Evolutionary conservation across 768 basidiomycete genomes (phyloP), one percentile per base, ranked within the genome.

Genomic region (Astraeus odoratus): DNA sequence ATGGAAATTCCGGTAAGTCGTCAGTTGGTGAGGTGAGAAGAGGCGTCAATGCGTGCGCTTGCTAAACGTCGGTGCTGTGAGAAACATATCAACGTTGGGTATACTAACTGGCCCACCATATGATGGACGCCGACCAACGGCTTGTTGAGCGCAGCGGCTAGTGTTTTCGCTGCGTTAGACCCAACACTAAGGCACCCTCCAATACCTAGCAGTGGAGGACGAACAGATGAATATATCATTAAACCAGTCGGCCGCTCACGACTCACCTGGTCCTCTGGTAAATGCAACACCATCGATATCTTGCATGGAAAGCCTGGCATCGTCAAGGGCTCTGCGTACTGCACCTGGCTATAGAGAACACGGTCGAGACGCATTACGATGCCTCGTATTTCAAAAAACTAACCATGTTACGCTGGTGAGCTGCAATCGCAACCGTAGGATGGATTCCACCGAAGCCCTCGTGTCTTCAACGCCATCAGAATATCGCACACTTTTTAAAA

Each of bases 91-190:
- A 4, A n/a, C 8, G 5, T 8, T 8, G 26, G 15, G 24, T 3
- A 13, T 7, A 31, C n/a, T 9, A 18, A 26, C 1, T 24, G 23
- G 33, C 70, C 38, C 29, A 91, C 93, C 94, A 97, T 98, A 57
- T 98, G 94, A 64, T 97, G 90, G 5, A 96, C 88, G 3, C 92
- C 92, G 3, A 95, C 76, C 4, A 95, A 48, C 0, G 92, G 93
- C 55, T 91, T 87, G 33, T 75, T 71, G 10, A 79, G 68, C 0
- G 81, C 81, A 0, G 89, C 84, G 1, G 92, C 91, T 3, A 98
- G 68, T 0, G 81, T 78, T 59, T 88, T 89, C n/a, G 91, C 90
- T 5, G 89, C 82, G 48, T 86, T 86, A 8, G 80, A 78, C 35
- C 81, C 80, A 3, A 91, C 84, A 20, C 76, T 77, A 10, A 98